Base-by-base conservation (phyloP, 2,329 filamentous ascomycete genomes). In the Pseudocercospora macadamiae region DNA sequence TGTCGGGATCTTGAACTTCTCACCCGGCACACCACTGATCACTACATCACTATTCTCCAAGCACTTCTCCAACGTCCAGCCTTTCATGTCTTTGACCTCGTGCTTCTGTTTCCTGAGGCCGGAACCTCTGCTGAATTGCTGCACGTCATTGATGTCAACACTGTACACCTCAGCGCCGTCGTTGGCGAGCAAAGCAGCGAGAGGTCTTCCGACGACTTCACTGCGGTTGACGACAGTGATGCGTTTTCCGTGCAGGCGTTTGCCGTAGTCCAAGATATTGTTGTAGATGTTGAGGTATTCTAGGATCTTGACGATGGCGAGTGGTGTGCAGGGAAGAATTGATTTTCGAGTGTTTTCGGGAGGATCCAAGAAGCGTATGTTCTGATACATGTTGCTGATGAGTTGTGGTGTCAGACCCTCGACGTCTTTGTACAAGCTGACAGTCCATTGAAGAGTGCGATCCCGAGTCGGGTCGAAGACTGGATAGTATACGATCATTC, bases 361-460 rank as follows among this genome's bases (percentile, higher is more conserved):
- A 21, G 87, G 80, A 76, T 99, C 95, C 57, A 99, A 83, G 80
- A 93, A 97, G 65, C 95, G 91, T 70, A 96, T 86, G 79, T 99
- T 99, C 81, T 97, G 90, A 79, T 97, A 99, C 93, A 99, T 97
- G 83, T 99, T 99, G 85, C 93, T 93, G 72, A 97, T 89, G 79
- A 97, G 93, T 73, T 88, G 88, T 77, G 97, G 93, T 68, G 89
- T 91, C 59, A 99, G 86, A 32, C 95, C 95, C 77, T 99, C 95
- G 66, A 99, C 93, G 71, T 99, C 95, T 77, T 99, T 97, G 75
- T 84, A 79, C 42, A 96, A 83, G 57, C 91, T 87, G 57, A 97
- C 92, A 2, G 96, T 91, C 79, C 97, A 93, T 78, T 97, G 93
- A 66, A 99, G 86, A 76, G 97, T 97, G 75, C 90, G 89, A 77